Percentiles rank a stretch among this genome's conserved stretches.
Conservation (phyloP, 495 filamentous ascomycete species). For the Pseudomonodictys pantanalensis region DNA sequence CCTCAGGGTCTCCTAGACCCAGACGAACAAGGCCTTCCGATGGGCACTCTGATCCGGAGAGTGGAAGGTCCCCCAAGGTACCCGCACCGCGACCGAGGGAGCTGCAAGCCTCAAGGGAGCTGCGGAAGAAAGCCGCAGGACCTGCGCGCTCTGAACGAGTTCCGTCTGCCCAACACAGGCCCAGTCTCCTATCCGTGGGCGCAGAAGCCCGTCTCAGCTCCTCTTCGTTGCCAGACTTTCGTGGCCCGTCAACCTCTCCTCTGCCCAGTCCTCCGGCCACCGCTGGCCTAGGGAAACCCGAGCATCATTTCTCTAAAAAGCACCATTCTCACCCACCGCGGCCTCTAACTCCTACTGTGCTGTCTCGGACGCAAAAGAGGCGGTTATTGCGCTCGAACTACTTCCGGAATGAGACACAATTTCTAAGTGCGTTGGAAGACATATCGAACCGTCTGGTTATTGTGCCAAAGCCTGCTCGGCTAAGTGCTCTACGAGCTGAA, state of each 20-base stretch:
- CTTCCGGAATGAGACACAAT: constrained; percentile 69
- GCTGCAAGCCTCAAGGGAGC: constrained; percentile 9
- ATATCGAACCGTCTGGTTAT: constrained; percentile 72
- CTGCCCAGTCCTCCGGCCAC: constrained; percentile 41
- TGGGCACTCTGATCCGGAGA: constrained; percentile 38
- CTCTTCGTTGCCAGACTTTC: constrained; percentile 64
- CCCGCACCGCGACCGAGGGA: constrained; percentile 15
- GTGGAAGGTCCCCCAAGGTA: constrained; percentile 13
- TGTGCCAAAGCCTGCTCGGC: constrained; percentile 69
- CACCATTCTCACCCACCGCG: constrained; percentile 46
- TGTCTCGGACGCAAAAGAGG: constrained; percentile 56
- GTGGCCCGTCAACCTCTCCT: constrained; percentile 44
- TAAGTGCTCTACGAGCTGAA: constrained; percentile 73
- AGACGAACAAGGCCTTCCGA: constrained; percentile 46
- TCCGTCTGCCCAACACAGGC: constrained; percentile 26
- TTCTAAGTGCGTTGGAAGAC: constrained; percentile 68
- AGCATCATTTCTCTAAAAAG: constrained; percentile 46
- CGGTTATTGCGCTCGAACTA: constrained; percentile 68
- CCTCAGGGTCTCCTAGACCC: constrained; percentile 45
- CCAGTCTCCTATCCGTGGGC: constrained; percentile 21
- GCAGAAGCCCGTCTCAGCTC: constrained; percentile 52
- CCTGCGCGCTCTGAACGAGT: constrained; percentile 27
- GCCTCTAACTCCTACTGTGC: constrained; percentile 51
- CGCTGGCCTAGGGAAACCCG: constrained; percentile 43
- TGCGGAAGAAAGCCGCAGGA: constrained; percentile 22